phyloP scores from a whole-genome alignment of 257 asterid genomes.

The Solanum tarapatanum region DNA sequence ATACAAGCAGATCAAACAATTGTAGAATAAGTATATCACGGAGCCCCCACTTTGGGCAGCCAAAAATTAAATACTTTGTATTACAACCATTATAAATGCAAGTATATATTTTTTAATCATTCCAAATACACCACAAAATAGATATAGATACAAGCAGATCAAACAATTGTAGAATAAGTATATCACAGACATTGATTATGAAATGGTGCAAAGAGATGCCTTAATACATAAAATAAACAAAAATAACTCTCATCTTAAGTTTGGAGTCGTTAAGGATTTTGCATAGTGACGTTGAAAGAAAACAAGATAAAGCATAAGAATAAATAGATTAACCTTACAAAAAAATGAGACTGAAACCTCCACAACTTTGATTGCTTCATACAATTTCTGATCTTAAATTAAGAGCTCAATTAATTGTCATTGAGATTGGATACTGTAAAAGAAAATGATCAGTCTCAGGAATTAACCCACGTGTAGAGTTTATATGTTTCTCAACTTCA shows the following conservation, averaged over 20 bases:
- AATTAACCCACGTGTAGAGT: background rate
- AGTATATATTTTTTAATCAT: too few species aligned
- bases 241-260: background rate
- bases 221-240: background rate
- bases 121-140: too few species aligned
- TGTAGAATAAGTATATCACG: too few species aligned
- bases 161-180: too few species aligned
- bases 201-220: background rate
- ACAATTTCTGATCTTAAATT: background rate
- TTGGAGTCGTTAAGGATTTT: background rate
- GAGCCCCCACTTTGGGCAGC: too few species aligned
- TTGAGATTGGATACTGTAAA: background rate
- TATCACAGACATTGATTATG: background rate
- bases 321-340: background rate
- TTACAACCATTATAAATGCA: too few species aligned
- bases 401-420: background rate
- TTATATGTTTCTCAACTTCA: background rate
- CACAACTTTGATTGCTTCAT: background rate
- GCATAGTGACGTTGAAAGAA: background rate
- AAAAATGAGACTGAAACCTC: background rate
- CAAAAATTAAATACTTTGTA: too few species aligned
- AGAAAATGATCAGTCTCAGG: background rate
- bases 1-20: too few species aligned
- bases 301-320: background rate
- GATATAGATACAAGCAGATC: too few species aligned